These are phyloP conservation scores for Nannochloris sp. DNA, from an alignment of 139 green algal species.

Conservation along the genomic window DNA sequence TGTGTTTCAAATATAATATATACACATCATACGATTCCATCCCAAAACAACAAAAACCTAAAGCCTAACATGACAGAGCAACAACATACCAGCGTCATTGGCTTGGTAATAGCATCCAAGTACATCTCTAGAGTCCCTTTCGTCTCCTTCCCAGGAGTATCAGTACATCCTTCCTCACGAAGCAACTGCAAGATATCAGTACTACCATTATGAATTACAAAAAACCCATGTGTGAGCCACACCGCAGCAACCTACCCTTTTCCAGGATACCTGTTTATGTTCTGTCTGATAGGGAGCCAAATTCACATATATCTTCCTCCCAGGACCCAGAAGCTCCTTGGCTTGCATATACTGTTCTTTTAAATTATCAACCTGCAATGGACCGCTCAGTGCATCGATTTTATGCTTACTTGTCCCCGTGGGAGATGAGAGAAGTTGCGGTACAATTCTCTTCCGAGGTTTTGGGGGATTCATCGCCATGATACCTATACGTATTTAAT, in stretches of 20 bases:
- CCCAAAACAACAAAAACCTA: neutral
- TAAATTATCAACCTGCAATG: conserved; percentile 7
- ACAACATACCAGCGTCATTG: neutral
- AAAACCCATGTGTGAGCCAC: neutral
- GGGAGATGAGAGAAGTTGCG: conserved; percentile 15
- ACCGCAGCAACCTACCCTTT: conserved; percentile 5
- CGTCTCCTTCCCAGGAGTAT: too few relatives aligned
- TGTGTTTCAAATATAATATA: neutral
- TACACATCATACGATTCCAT: too few relatives aligned
- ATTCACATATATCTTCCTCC: conserved; percentile 14
- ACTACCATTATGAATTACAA: neutral
- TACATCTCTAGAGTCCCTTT: neutral
- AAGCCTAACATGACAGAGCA: neutral
- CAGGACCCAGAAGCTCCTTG: conserved; percentile 9
- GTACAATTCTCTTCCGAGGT: conserved; percentile 15
- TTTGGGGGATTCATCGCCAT: conserved; percentile 3
- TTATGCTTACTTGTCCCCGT: neutral
- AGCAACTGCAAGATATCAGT: too few relatives aligned
- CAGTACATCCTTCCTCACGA: too few relatives aligned
- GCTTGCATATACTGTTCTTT: conserved; percentile 6
- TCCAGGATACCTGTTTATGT: conserved; percentile 13
- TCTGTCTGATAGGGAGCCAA: conserved; percentile 6
- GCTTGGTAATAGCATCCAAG: conserved; percentile 1
- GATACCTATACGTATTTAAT: neutral
- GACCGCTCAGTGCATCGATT: neutral